phyloP scores from a whole-genome alignment of 75 land plant species.

The Pinus albicaulis region DNA sequence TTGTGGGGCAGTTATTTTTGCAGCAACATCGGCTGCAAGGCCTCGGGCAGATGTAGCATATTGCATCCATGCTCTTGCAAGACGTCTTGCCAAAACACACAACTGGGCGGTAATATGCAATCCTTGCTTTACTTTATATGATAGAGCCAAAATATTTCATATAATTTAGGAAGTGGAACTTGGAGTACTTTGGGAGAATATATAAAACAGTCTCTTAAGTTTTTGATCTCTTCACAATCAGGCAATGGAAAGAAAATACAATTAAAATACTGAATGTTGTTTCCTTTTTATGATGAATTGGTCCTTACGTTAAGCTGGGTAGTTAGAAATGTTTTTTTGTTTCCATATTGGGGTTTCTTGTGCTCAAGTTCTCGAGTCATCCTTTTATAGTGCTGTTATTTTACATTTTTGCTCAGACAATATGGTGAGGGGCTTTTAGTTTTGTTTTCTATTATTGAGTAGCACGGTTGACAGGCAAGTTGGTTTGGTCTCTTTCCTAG shows the following conservation, averaged over 20 bases:
- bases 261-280: no score
- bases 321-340: neutral
- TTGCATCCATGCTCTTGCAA: slow-evolving; percentile 95
- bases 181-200: neutral
- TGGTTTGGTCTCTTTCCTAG: neutral
- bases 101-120: slow-evolving; percentile 86
- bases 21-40: slow-evolving; percentile 82
- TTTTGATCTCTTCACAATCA: neutral
- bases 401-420: neutral
- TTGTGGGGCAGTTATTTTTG: slow-evolving; percentile 71
- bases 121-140: no score
- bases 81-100: slow-evolving; percentile 85
- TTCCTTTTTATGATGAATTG: neutral
- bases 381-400: neutral
- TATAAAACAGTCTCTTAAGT: neutral
- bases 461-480: neutral
- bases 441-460: neutral
- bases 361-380: neutral
- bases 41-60: slow-evolving; percentile 98
- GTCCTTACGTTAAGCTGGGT: neutral
- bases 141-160: neutral
- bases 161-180: neutral
- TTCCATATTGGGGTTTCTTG: neutral
- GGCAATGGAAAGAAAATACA: neutral
- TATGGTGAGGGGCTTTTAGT: neutral